phyloP scores from a whole-genome alignment of 331 rosid species.

The Phaseolus coccineus region DNA sequence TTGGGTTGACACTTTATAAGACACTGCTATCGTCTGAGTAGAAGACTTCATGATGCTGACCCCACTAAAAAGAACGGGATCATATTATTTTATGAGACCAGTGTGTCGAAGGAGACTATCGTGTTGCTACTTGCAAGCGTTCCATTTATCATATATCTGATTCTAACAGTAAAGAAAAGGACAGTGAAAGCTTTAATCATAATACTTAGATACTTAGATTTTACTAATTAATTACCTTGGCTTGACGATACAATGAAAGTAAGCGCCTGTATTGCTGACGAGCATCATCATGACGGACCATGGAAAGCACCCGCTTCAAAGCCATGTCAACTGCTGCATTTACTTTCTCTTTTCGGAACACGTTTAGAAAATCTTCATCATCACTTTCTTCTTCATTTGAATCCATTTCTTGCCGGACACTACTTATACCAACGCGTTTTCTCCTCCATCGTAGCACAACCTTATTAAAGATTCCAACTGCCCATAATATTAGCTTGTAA shows the following conservation, averaged over 20 bases:
- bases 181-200: not conserved
- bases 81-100: not conserved
- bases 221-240: slow-evolving; percentile 64
- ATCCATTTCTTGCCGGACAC: slow-evolving; percentile 58
- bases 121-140: not conserved
- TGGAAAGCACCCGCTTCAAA: slow-evolving; percentile 75
- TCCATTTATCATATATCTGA: slow-evolving; percentile 14
- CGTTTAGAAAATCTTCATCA: slow-evolving; percentile 88
- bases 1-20: not conserved
- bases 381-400: slow-evolving; percentile 64
- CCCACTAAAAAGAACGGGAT: slow-evolving; percentile 16
- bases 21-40: not conserved
- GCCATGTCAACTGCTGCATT: slow-evolving; percentile 73
- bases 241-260: slow-evolving; percentile 71
- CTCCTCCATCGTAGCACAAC: slow-evolving; percentile 91
- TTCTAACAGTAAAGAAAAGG: not conserved
- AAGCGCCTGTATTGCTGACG: slow-evolving; percentile 87
- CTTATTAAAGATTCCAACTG: slow-evolving; percentile 86
- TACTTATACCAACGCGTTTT: slow-evolving; percentile 80
- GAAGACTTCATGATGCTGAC: not conserved
- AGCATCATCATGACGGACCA: slow-evolving; percentile 76
- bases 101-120: too few species aligned
- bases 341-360: slow-evolving; percentile 83
- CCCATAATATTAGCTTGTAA: slow-evolving; percentile 85
- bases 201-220: not conserved